Conservation (phyloP, 2,329 filamentous ascomycete species). For the Mycosphaerella arachidis region DNA sequence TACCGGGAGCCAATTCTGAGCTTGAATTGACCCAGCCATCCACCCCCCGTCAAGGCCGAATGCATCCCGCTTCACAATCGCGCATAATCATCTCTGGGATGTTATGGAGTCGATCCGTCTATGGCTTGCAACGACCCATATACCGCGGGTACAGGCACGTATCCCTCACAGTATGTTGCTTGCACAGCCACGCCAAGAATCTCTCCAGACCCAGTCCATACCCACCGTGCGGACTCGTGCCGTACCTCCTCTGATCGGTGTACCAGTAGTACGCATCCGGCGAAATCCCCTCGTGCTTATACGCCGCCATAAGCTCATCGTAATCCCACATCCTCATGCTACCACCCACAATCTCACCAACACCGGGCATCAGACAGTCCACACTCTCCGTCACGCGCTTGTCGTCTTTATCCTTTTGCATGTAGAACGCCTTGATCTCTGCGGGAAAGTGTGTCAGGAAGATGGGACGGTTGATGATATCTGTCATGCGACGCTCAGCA, state of each 20-base stretch:
- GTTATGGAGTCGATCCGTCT: not conserved
- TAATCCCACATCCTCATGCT: constrained; percentile 94
- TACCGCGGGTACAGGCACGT: constrained; percentile 75
- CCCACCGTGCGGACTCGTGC: constrained; percentile 84
- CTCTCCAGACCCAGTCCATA: constrained; percentile 91
- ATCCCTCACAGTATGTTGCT: constrained; percentile 61
- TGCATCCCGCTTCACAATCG: not conserved
- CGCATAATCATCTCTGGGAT: not conserved
- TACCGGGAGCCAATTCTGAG: constrained; percentile 2
- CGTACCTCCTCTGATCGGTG: constrained; percentile 74
- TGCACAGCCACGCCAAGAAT: constrained; percentile 64
- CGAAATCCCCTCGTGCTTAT: constrained; percentile 79
- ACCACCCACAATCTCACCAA: constrained; percentile 78
- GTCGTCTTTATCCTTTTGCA: constrained; percentile 82
- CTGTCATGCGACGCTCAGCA: constrained; percentile 93
- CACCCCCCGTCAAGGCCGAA: not conserved
- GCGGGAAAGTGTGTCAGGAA: constrained; percentile 95
- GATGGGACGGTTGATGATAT: constrained; percentile 91
- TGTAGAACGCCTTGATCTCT: constrained; percentile 99
- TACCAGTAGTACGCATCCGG: constrained; percentile 95
- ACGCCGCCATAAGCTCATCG: constrained; percentile 83
- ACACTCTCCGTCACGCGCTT: constrained; percentile 85
- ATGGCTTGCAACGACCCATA: constrained; percentile 77
- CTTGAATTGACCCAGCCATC: not conserved
- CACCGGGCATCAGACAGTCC: constrained; percentile 82